Evolutionary conservation across 176 grass and related monocot genomes (phyloP).

Genomic region (Hyparrhenia diplandra): DNA sequence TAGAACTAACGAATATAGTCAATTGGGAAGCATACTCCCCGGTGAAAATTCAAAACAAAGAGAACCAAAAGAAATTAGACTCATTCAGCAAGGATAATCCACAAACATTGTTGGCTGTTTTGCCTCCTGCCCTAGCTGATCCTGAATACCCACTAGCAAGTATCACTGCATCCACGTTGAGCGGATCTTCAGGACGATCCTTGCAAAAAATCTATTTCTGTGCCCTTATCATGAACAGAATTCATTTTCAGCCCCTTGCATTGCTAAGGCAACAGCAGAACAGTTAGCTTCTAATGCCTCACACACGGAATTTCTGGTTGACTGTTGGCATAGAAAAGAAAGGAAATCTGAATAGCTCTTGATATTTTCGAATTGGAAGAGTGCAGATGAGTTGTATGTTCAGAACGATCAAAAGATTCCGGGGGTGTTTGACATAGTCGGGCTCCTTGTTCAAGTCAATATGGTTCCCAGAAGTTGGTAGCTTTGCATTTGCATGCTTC

Average conservation of each 20-base stretch:
- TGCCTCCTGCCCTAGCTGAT: conserved; percentile 2
- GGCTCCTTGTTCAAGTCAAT: conserved; percentile 44
- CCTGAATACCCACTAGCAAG: not conserved
- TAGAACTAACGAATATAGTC: no score
- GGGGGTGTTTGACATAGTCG: not conserved
- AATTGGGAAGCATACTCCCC: no score
- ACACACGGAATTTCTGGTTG: conserved; percentile 20
- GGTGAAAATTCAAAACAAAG: no score
- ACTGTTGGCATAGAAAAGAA: conserved; percentile 33
- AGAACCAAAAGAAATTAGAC: conserved; percentile 51
- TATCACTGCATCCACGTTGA: not conserved
- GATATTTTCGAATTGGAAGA: conserved; percentile 25
- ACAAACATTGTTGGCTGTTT: conserved; percentile 1
- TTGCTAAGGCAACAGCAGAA: conserved; percentile 28
- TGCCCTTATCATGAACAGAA: conserved; percentile 17
- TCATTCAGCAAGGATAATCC: conserved; percentile 14
- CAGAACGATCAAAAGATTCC: conserved; percentile 25
- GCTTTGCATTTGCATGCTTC: conserved; percentile 8
- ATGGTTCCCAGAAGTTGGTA: conserved; percentile 16
- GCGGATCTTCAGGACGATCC: not conserved
- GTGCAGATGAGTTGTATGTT: conserved; percentile 7
- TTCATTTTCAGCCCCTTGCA: conserved; percentile 18
- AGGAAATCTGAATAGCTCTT: conserved; percentile 39
- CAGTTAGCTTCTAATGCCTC: conserved; percentile 11
- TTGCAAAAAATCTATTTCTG: conserved; percentile 15